phyloP scores from a whole-genome alignment of 2,329 filamentous ascomycete genomes.

The Colletotrichum incanum region DNA sequence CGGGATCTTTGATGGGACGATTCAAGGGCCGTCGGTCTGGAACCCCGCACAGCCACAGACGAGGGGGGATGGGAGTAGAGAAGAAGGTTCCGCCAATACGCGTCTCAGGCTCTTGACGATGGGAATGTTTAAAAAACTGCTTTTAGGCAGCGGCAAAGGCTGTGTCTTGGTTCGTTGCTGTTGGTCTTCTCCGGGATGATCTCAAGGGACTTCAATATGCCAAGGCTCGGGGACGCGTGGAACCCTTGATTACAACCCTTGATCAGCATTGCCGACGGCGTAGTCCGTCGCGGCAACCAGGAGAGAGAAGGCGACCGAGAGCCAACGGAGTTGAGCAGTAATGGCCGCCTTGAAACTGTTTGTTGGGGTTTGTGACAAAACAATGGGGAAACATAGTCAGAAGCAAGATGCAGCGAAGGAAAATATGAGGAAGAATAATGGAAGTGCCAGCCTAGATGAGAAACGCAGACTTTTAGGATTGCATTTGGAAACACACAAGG shows the following conservation, averaged over 20 bases:
- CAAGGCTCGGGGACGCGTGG: background rate
- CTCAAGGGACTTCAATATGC: background rate
- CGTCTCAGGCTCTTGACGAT: background rate
- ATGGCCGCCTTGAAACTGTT: background rate
- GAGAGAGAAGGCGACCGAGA: background rate
- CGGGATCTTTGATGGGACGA: conserved; percentile 27
- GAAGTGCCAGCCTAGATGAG: background rate
- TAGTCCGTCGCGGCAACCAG: conserved; percentile 6
- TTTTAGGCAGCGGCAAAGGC: background rate
- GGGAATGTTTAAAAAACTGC: background rate
- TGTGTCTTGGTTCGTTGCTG: background rate
- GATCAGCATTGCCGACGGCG: background rate
- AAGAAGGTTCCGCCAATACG: background rate
- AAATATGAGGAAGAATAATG: background rate
- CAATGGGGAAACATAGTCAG: too few relatives aligned
- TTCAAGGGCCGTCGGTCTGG: conserved; percentile 18
- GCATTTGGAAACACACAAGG: too few relatives aligned
- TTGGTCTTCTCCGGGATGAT: background rate
- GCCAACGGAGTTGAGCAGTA: background rate
- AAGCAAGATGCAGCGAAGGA: background rate
- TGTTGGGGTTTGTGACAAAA: background rate
- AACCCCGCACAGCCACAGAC: conserved; percentile 39
- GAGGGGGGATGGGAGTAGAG: background rate
- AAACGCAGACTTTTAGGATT: too few relatives aligned
- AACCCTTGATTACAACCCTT: background rate